Evolutionary conservation across 2,329 filamentous ascomycete genomes (phyloP).

Genomic region (Verticillium nonalfalfae): DNA sequence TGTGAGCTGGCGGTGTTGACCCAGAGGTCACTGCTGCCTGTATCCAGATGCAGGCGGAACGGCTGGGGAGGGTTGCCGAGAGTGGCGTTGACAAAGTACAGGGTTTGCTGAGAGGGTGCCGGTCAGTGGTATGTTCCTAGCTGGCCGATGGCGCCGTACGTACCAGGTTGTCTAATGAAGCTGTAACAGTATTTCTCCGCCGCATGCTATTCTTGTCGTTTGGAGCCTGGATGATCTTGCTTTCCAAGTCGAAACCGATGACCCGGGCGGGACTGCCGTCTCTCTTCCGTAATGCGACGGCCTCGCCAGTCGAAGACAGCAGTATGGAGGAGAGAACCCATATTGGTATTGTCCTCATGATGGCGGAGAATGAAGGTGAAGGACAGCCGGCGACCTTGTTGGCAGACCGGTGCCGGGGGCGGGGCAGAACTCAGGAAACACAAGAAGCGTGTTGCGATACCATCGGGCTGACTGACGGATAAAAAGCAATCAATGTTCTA

Average conservation of each 20-base stretch:
- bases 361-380: conserved; percentile 1
- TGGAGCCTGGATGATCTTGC: conserved; percentile 17
- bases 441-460: background rate
- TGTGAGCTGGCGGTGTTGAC: conserved; percentile 24
- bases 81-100: conserved; percentile 59
- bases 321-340: conserved; percentile 21
- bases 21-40: conserved; percentile 65
- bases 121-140: conserved; percentile 6
- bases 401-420: conserved; percentile 1
- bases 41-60: conserved; percentile 57
- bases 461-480: background rate
- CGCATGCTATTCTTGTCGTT: conserved; percentile 12
- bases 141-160: conserved; percentile 10
- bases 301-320: conserved; percentile 14
- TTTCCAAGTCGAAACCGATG: conserved; percentile 37
- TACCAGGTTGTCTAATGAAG: conserved; percentile 51
- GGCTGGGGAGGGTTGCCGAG: conserved; percentile 55
- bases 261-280: conserved; percentile 32
- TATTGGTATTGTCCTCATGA: conserved; percentile 28
- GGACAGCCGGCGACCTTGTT: background rate
- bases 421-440: background rate
- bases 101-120: conserved; percentile 37
- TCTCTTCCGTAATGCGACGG: conserved; percentile 21
- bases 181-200: conserved; percentile 36
- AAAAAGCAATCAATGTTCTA: background rate